A percentile compares a stretch with the other conserved stretches of the same genome.
Evolutionary conservation across 345 rosid genomes (phyloP).

Genomic region (sweet orange (Citrus sinensis)): DVS_A1.0 CM039167.1:10221501-10222000

Average conservation of each 20-base stretch:
- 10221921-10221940: background rate
- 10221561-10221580: background rate
- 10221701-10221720: background rate
- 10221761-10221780: background rate
- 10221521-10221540: background rate
- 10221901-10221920: background rate
- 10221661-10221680: background rate
- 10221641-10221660: background rate
- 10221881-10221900: background rate
- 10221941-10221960: background rate
- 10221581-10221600: background rate
- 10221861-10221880: background rate
- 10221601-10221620: background rate
- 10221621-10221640: background rate
- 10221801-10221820: background rate
- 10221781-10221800: background rate
- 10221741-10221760: background rate
- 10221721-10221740: background rate
- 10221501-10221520: background rate
- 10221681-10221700: background rate
- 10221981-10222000: no score
- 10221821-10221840: background rate
- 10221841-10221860: background rate
- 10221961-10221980: background rate
- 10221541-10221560: background rate